phyloP scores from a whole-genome alignment of 2,329 filamentous ascomycete species.

The Lachnellula occidentalis region DNA sequence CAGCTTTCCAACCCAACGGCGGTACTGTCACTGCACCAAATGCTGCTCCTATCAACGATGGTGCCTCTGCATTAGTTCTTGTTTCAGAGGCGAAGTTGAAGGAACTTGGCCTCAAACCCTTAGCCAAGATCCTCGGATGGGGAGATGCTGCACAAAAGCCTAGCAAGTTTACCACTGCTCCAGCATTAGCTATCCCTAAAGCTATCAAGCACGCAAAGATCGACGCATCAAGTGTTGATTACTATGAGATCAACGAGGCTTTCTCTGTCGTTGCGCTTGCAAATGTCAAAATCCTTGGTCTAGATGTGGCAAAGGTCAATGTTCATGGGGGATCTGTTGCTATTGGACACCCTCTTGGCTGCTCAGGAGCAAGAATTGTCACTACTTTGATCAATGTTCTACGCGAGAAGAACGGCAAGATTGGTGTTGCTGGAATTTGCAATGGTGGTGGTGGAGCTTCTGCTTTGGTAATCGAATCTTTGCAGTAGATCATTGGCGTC shows the following conservation, averaged over 20 bases:
- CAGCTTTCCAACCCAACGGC: constrained; percentile 70
- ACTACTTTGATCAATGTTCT: constrained; percentile 86
- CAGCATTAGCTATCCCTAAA: constrained; percentile 92
- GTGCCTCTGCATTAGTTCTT: constrained; percentile 85
- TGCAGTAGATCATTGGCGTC: constrained; percentile 22
- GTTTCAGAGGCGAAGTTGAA: constrained; percentile 93
- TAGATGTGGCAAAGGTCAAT: constrained; percentile 85
- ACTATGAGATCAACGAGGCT: constrained; percentile 98
- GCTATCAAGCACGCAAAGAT: constrained; percentile 92
- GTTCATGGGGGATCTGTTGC: constrained; percentile 92
- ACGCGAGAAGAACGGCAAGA: constrained; percentile 85
- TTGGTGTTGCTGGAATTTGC: constrained; percentile 92
- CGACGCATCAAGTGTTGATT: constrained; percentile 72
- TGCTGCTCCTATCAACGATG: constrained; percentile 92
- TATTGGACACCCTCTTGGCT: constrained; percentile 90
- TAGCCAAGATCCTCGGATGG: constrained; percentile 97
- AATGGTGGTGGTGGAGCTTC: constrained; percentile 96
- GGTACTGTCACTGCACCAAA: constrained; percentile 96
- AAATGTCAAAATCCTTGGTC: constrained; percentile 84
- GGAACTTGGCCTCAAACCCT: constrained; percentile 81
- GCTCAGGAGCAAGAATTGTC: constrained; percentile 88
- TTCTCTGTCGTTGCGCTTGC: constrained; percentile 95
- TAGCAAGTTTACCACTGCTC: constrained; percentile 92
- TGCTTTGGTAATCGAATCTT: constrained; percentile 77
- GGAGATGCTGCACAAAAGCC: constrained; percentile 88